A percentile compares a stretch with the other conserved stretches of the same genome.
phyloP scores from a whole-genome alignment of 2,329 filamentous ascomycete species.

The Pestalotiopsis sp. region DNA sequence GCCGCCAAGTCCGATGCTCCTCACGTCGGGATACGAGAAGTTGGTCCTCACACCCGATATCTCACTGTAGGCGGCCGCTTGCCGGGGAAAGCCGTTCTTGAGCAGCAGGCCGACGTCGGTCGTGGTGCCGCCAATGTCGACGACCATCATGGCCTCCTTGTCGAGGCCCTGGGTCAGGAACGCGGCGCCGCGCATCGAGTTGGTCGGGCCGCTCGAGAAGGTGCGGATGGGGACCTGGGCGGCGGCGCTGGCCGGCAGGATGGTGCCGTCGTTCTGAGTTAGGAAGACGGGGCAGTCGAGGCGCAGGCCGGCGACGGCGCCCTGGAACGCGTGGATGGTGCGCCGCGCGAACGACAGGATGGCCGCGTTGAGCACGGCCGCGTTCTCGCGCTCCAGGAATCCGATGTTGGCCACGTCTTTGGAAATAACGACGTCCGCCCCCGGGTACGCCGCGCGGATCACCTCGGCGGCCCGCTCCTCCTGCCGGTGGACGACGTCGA shows the following conservation, averaged over 20 bases:
- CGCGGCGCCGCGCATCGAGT: slow-evolving; percentile 63
- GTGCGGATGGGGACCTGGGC: slow-evolving; percentile 59
- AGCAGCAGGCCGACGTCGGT: slow-evolving; percentile 63
- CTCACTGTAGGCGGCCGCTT: slow-evolving; percentile 61
- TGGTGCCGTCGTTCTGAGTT: slow-evolving; percentile 64
- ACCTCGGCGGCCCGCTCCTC: slow-evolving; percentile 47
- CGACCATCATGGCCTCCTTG: slow-evolving; percentile 51
- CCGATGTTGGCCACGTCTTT: slow-evolving; percentile 52
- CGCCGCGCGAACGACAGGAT: slow-evolving; percentile 57
- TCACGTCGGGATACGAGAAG: slow-evolving; percentile 55
- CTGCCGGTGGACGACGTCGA: slow-evolving; percentile 47
- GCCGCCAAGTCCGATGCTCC: slow-evolving; percentile 59
- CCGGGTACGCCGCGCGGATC: slow-evolving; percentile 37
- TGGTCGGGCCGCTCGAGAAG: slow-evolving; percentile 64
- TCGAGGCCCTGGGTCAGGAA: slow-evolving; percentile 47
- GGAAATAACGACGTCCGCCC: slow-evolving; percentile 46
- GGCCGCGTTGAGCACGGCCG: slow-evolving; percentile 63
- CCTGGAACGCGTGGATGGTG: slow-evolving; percentile 56
- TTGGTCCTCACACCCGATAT: slow-evolving; percentile 65
- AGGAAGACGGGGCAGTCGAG: slow-evolving; percentile 57
- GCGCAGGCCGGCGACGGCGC: slow-evolving; percentile 49
- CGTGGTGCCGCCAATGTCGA: slow-evolving; percentile 68
- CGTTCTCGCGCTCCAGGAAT: slow-evolving; percentile 64
- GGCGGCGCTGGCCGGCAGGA: slow-evolving; percentile 54
- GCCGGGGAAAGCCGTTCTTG: slow-evolving; percentile 62